Base-by-base conservation (phyloP, 129 eudicot genomes). In the Chrysanthemum seticuspe region DNA sequence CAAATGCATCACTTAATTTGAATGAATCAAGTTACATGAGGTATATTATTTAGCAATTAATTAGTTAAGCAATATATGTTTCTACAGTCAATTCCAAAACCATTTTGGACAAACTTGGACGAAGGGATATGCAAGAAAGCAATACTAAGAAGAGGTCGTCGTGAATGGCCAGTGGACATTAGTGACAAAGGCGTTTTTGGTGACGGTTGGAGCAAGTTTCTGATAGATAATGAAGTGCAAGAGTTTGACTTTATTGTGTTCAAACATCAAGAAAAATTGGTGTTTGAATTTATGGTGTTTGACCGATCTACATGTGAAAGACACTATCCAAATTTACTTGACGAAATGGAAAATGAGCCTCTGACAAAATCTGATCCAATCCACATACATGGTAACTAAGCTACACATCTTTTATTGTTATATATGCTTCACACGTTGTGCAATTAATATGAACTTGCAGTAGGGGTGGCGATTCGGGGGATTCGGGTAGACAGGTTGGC, bases 171-270 rank as follows among this genome's bases (percentile, higher is more conserved):
- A 5, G 83, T 73, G 65, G 56, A 79, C 56, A 57, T 72, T 36
- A 25, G 10, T 45, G 61, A 49, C 62, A 14, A 16, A 19, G 50
- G 56, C 3, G 27, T 45, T 59, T 79, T 74, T 62, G 60, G 70
- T 34, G 74, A 79, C 15, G 78, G 83, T 44, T 82, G 86, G 86
- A 56, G 52, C 15, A 62, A 58, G 59, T 82, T 79, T 74, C 69
- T 68, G 69, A 44, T 0, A 9, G 77, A 74, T 2, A 74, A 83
- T 50, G 74, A 66, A 25, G 67, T 83, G 19, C 48, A 78, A 63
- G 79, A 74, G 34, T 58, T 64, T 21, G 86, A 83, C 62, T 77
- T 82, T 62, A 63, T 82, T 56, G 73, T 82, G 18, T 82, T 82
- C 65, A 53, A 68, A 48, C 74, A 72, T 82, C 23, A 72, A 25